Base-by-base conservation (phyloP, 2,329 filamentous ascomycete genomes). In the Fusarium sp. region DNA sequence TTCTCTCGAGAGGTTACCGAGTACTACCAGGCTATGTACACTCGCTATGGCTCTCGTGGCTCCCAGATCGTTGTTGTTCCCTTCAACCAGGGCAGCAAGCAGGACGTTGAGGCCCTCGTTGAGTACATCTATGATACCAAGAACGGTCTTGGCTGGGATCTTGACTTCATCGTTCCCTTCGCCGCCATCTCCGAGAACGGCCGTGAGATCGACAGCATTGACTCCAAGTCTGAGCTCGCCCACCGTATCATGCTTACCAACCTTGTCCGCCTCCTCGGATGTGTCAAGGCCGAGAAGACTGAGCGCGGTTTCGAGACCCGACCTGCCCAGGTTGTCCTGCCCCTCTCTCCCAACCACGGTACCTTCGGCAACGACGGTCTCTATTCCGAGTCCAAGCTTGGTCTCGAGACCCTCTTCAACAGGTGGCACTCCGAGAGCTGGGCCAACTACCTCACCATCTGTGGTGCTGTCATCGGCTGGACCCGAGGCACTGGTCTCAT, bases 161-260 rank as follows among this genome's bases (percentile, higher is more conserved):
- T 99, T 36, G 96, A 99, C 82, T 97, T 90, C 79, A 91, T 99
- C 68, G 88, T 99, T 70, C 96, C 96, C 11, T 99, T 99, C 79
- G 96, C 96, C 68, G 96, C 96, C 75, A 99, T 99, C 71, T 93
- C 96, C 0, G 96, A 98, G 83, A 97, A 97, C 74, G 96, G 96
- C 58, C 94, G 96, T 69, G 94, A 99, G 81, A 98, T 99, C 66
- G 96, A 99, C 78, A 91, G 86, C 78, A 94, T 99, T 70, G 96
- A 99, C 81, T 97, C 94, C 69, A 97, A 96, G 82, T 98, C 96
- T 13, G 96, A 99, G 83, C 89, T 99, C 69, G 96, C 96, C 73
- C 96, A 99, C 81, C 93, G 96, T 71, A 97, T 99, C 84, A 98
- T 99, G 96, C 85, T 99, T 79, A 99, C 96, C 76, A 99, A 99